phyloP scores from a whole-genome alignment of 1,139 yeast genomes.

The Pichia sp. region DNA sequence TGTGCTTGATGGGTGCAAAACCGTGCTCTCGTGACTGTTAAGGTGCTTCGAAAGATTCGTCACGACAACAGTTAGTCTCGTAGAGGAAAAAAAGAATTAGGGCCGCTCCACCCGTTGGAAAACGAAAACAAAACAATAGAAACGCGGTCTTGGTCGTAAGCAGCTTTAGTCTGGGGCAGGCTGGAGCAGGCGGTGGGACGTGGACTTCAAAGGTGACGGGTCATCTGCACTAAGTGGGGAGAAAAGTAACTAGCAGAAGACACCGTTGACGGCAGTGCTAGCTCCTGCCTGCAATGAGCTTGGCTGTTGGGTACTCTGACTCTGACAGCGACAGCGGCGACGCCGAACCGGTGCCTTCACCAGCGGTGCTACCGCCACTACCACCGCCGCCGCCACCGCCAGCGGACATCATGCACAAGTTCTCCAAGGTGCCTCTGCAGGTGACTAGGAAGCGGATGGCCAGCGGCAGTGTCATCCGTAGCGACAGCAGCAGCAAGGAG shows the following conservation, averaged over 20 bases:
- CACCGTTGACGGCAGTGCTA: no score
- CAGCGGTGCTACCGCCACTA: no score
- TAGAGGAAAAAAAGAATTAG: background rate
- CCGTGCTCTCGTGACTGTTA: no score
- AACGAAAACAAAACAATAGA: background rate
- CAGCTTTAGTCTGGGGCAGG: no score
- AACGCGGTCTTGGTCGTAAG: background rate
- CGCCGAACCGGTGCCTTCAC: no score
- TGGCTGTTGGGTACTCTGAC: background rate
- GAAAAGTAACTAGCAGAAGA: no score
- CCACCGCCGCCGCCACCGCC: background rate
- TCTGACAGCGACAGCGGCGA: background rate
- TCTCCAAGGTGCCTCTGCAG: constrained; percentile 4
- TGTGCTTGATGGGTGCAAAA: background rate
- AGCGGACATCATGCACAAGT: background rate
- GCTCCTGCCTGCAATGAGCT: background rate
- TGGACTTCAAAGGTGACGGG: background rate
- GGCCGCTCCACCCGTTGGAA: background rate
- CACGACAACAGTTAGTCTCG: no score
- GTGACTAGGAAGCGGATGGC: background rate
- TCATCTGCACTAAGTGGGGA: no score
- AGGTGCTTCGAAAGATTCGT: no score
- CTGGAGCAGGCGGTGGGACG: background rate
- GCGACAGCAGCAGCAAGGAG: background rate
- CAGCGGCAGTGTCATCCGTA: no score